Evolutionary conservation across 371 early-diverging fungal species (phyloP).

Genomic region (Mortierella sp.): DNA sequence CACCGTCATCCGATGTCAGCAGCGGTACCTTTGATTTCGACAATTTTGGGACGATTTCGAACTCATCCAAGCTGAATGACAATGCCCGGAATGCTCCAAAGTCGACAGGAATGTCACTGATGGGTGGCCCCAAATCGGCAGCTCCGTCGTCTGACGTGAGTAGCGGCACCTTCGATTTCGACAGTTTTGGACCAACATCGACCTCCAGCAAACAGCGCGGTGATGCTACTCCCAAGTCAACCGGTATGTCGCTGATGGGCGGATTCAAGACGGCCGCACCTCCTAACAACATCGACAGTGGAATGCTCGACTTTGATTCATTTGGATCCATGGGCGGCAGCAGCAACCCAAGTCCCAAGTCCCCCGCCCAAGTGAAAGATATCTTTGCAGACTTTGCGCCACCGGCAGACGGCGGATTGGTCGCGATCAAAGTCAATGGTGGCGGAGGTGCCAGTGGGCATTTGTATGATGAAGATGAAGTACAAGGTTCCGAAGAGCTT

Average conservation of each 20-base stretch:
- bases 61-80: background rate
- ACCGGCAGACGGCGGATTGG: constrained; percentile 28
- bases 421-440: background rate
- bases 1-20: constrained; percentile 21
- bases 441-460: background rate
- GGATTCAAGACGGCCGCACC: constrained; percentile 27
- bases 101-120: constrained; percentile 25
- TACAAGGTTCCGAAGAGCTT: constrained; percentile 48
- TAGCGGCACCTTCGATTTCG: constrained; percentile 44
- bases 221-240: constrained; percentile 13
- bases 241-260: constrained; percentile 43
- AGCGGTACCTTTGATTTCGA: constrained; percentile 46
- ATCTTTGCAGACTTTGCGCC: constrained; percentile 44
- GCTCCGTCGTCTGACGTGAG: constrained; percentile 20
- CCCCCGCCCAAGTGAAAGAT: constrained; percentile 14
- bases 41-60: constrained; percentile 11
- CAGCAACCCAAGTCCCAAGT: background rate
- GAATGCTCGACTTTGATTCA: constrained; percentile 41
- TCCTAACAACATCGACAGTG: constrained; percentile 32
- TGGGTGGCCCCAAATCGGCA: constrained; percentile 32
- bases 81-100: background rate
- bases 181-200: constrained; percentile 23
- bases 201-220: constrained; percentile 15
- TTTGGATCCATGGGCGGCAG: constrained; percentile 33
- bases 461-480: constrained; percentile 13